A percentile compares a stretch with the other conserved stretches of the same genome.
These are phyloP conservation scores for Musa schizocarpa DNA, from an alignment of 176 grass and related monocot genomes.

Conservation along the genomic window DNA sequence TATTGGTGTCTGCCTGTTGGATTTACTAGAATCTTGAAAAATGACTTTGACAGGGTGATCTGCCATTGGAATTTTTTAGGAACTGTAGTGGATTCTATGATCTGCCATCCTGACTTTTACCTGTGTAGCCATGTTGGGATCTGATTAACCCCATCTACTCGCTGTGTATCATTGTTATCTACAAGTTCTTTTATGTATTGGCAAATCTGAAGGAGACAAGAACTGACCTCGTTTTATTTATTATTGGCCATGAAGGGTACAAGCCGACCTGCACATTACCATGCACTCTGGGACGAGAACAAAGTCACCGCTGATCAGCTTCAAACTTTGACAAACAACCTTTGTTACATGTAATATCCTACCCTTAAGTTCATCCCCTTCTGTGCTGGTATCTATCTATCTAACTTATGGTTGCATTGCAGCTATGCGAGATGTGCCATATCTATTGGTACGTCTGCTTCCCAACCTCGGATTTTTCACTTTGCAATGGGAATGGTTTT, in stretches of 20 bases:
- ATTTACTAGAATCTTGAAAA: background rate
- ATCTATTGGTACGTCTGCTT: too few species aligned
- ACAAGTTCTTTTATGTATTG: background rate
- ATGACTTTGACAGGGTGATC: background rate
- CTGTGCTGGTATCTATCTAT: background rate
- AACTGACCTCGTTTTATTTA: too few species aligned
- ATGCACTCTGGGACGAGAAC: slow-evolving; percentile 94
- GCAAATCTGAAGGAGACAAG: too few species aligned
- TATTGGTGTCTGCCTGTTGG: background rate
- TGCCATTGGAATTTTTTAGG: slow-evolving; percentile 32
- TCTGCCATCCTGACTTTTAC: slow-evolving; percentile 97
- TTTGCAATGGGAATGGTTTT: too few species aligned
- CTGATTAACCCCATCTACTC: slow-evolving; percentile 22
- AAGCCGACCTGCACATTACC: slow-evolving; percentile 88
- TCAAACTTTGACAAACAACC: slow-evolving; percentile 84
- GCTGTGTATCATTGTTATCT: background rate
- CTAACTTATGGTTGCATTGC: background rate
- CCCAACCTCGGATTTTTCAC: too few species aligned
- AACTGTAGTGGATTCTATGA: slow-evolving; percentile 88
- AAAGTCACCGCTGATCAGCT: slow-evolving; percentile 73
- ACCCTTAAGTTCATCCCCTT: too few species aligned
- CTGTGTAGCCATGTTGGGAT: slow-evolving; percentile 94
- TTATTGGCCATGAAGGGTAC: slow-evolving; percentile 36
- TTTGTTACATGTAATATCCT: slow-evolving; percentile 27
- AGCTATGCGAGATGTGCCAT: too few species aligned